Percentiles rank a stretch among this genome's conserved stretches.
Evolutionary conservation across 768 basidiomycete species (phyloP).

Genomic region (Chalciporus pseudorubinellus): DNA sequence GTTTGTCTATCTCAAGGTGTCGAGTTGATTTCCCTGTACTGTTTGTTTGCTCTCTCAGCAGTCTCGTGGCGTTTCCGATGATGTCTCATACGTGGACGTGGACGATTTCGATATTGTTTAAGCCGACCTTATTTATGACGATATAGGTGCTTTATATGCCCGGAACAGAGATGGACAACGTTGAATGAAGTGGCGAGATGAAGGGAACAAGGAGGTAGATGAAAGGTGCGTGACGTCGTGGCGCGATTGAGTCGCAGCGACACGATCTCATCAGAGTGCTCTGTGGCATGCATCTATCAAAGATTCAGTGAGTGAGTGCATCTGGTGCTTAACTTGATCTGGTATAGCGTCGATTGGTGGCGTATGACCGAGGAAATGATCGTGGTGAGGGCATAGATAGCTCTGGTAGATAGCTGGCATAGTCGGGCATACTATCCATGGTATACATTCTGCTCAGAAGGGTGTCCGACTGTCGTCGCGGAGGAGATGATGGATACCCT

Average conservation of each 20-base stretch:
- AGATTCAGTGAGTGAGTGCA: constrained; percentile 1
- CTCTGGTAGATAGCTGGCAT: too few species aligned
- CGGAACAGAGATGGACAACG: constrained; percentile 6
- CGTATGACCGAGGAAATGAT: not conserved
- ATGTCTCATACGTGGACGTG: constrained; percentile 1
- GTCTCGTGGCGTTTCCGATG: constrained; percentile 15
- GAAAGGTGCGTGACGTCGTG: not conserved
- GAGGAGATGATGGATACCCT: not conserved
- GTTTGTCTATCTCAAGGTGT: not conserved
- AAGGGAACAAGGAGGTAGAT: not conserved
- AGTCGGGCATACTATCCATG: too few species aligned
- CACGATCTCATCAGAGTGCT: constrained; percentile 11
- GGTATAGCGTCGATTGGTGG: not conserved
- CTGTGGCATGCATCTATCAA: not conserved
- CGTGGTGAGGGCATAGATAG: too few species aligned
- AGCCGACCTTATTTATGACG: constrained; percentile 10
- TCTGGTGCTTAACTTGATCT: not conserved
- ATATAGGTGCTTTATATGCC: constrained; percentile 1
- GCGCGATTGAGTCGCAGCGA: constrained; percentile 11
- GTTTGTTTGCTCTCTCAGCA: not conserved
- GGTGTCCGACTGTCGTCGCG: not conserved
- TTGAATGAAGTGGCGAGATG: not conserved
- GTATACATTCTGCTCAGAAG: too few species aligned
- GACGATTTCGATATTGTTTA: not conserved
- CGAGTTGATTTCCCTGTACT: not conserved